A percentile compares a stretch with the other conserved stretches of the same genome.
Conservation (phyloP, 768 basidiomycete genomes). For the Lactarius pseudohatsudake region DNA sequence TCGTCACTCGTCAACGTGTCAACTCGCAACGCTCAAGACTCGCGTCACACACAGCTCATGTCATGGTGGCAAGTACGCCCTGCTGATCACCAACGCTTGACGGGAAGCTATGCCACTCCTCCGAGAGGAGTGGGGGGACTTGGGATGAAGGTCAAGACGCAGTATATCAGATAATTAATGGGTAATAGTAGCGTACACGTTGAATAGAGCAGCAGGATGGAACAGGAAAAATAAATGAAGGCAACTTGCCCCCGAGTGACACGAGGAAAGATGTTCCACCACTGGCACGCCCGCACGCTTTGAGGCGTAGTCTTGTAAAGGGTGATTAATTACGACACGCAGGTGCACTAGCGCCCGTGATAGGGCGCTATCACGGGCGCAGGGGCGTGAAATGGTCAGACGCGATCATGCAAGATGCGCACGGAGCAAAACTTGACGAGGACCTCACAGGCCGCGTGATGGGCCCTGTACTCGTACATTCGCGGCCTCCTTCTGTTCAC, state of each 20-base stretch:
- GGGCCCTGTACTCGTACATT: slow-evolving; percentile 81
- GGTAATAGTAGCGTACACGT: not conserved
- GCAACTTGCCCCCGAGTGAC: slow-evolving; percentile 14
- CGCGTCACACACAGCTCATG: too few species aligned
- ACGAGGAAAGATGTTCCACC: slow-evolving; percentile 84
- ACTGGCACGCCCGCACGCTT: slow-evolving; percentile 54
- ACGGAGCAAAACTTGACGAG: slow-evolving; percentile 79
- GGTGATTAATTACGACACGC: slow-evolving; percentile 78
- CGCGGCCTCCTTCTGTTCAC: too few species aligned
- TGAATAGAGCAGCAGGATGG: not conserved
- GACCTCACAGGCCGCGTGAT: slow-evolving; percentile 80
- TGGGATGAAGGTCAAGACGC: too few species aligned
- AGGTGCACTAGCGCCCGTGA: slow-evolving; percentile 47
- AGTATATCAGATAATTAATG: too few species aligned
- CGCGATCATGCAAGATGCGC: too few species aligned
- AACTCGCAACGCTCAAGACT: too few species aligned
- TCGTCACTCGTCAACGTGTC: too few species aligned
- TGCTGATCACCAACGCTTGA: too few species aligned
- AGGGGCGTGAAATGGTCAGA: slow-evolving; percentile 85
- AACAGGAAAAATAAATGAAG: not conserved
- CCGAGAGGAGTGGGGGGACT: too few species aligned
- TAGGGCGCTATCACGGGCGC: slow-evolving; percentile 68
- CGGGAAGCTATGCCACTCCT: too few species aligned
- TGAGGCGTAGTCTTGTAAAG: slow-evolving; percentile 81
- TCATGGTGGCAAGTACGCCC: too few species aligned